A percentile compares a stretch with the other conserved stretches of the same genome.
Evolutionary conservation across 306 rosid genomes (phyloP).

Genomic region (Alnus rubra): DNA sequence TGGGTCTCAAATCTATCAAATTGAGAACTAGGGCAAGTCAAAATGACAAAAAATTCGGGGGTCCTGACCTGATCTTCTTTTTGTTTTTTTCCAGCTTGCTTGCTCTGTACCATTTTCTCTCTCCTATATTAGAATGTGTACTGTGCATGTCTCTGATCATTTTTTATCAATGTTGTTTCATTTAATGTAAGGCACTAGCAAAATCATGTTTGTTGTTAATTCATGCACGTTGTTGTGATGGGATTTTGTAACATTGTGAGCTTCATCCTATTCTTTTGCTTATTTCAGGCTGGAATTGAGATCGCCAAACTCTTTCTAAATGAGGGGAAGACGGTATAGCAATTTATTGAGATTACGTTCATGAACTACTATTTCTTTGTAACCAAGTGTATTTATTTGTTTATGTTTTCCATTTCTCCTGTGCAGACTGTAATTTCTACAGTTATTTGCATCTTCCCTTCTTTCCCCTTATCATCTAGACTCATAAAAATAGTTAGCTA

Average conservation of each 20-base stretch:
- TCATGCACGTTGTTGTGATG: not conserved
- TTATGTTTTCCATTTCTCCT: constrained; percentile 8
- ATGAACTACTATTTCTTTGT: not conserved
- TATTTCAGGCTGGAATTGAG: constrained; percentile 91
- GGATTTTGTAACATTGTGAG: constrained; percentile 16
- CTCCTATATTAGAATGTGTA: not conserved
- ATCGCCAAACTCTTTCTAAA: constrained; percentile 83
- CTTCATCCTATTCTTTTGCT: constrained; percentile 30
- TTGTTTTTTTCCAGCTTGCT: not conserved
- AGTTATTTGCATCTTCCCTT: not conserved
- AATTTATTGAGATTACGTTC: constrained; percentile 6
- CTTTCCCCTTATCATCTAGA: not conserved
- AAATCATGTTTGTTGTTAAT: constrained; percentile 4
- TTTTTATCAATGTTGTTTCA: not conserved
- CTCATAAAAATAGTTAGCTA: constrained; percentile 4
- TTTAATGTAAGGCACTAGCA: not conserved
- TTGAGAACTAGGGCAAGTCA: too few relatives aligned
- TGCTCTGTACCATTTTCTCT: not conserved
- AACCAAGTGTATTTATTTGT: not conserved
- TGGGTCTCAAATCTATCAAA: too few relatives aligned
- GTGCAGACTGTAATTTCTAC: constrained; percentile 19
- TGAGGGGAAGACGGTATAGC: constrained; percentile 78
- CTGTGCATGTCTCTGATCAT: not conserved
- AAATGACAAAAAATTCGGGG: too few relatives aligned
- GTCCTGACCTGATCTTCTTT: too few relatives aligned